phyloP scores from a whole-genome alignment of 805 yeast species.

The Wickerhamomyces strasburgensis region DNA sequence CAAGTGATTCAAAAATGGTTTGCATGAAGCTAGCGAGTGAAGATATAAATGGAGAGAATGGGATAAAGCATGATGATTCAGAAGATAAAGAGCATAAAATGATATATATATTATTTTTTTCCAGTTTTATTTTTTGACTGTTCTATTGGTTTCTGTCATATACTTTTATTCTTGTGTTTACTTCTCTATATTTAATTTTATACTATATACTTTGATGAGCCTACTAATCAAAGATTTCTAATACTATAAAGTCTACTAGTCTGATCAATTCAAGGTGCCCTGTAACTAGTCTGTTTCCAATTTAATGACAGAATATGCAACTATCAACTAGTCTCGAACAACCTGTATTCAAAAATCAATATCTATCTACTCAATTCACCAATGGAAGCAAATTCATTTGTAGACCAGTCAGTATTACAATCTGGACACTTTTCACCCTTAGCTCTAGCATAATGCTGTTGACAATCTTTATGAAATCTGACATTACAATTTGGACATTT shows the following conservation, averaged over 20 bases:
- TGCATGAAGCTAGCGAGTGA: conserved; percentile 20
- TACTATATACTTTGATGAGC: not conserved
- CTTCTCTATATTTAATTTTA: no score
- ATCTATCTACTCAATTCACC: no score
- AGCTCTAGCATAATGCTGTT: conserved; percentile 33
- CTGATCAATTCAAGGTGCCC: no score
- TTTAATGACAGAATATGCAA: no score
- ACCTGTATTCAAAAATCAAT: no score
- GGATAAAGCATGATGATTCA: no score
- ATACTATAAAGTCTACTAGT: no score
- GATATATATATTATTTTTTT: not conserved
- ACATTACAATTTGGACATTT: conserved; percentile 35
- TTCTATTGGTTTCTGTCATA: not conserved
- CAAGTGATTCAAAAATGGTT: conserved; percentile 60
- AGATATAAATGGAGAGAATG: not conserved
- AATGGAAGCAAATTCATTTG: no score
- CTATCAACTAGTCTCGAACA: no score
- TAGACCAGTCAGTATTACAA: conserved; percentile 25
- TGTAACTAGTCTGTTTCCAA: no score
- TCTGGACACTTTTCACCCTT: conserved; percentile 27
- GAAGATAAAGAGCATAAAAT: no score
- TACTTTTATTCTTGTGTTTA: not conserved
- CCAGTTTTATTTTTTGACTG: conserved; percentile 1
- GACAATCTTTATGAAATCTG: conserved; percentile 47
- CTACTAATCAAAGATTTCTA: no score